Evolutionary conservation across 306 rosid species (phyloP).

Genomic region (Spatholobus suberectus): DNA sequence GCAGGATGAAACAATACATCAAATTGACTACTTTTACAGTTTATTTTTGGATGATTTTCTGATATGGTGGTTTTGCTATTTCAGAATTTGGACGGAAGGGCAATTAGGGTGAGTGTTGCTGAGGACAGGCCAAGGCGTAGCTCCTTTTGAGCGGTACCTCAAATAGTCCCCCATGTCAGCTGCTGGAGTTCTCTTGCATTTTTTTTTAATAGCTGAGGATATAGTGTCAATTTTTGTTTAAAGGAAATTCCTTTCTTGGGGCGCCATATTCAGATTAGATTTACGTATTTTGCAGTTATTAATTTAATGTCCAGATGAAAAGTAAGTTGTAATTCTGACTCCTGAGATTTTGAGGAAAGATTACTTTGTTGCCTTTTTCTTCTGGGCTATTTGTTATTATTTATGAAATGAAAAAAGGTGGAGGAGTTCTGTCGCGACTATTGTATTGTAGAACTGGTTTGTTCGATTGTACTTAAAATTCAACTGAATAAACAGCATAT

Average conservation of each 20-base stretch:
- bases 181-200: constrained; percentile 28
- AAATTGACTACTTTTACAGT: not conserved
- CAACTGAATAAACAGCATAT: not conserved
- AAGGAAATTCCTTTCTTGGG: constrained; percentile 22
- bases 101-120: constrained; percentile 88
- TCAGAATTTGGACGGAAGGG: constrained; percentile 92
- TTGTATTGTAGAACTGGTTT: not conserved
- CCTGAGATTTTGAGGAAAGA: constrained; percentile 17
- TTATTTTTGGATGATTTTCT: constrained; percentile 6
- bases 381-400: constrained; percentile 23
- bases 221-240: constrained; percentile 40
- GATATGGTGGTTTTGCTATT: constrained; percentile 37
- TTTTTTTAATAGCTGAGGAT: constrained; percentile 50
- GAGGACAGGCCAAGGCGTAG: constrained; percentile 83
- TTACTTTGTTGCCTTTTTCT: constrained; percentile 2
- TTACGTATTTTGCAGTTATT: constrained; percentile 23
- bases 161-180: constrained; percentile 36
- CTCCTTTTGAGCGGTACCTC: constrained; percentile 49
- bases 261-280: constrained; percentile 43
- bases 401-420: constrained; percentile 9
- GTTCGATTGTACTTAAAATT: not conserved
- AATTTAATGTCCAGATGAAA: constrained; percentile 28
- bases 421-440: not conserved
- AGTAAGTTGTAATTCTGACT: constrained; percentile 30
- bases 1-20: not conserved